Percentiles rank a stretch among this genome's conserved stretches.
These are phyloP conservation scores for Trichoderma sp. DNA, from an alignment of 2,329 filamentous ascomycete species.

Conservation along the genomic window DNA sequence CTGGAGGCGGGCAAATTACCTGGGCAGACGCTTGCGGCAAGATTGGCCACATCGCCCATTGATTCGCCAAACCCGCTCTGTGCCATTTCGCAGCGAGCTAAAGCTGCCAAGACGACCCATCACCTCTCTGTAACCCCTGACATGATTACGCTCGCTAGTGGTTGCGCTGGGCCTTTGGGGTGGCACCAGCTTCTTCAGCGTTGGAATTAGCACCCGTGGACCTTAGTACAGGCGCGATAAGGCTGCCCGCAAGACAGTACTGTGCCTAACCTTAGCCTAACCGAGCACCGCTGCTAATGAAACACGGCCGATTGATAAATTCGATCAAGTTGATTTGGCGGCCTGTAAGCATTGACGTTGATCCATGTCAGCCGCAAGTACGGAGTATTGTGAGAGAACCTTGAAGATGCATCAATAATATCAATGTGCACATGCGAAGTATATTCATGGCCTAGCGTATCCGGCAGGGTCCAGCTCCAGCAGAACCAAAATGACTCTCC, in stretches of 20 bases:
- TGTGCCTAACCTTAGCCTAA: too few species aligned
- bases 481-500: neutral
- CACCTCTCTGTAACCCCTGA: slow-evolving; percentile 3
- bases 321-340: neutral
- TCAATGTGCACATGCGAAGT: too few species aligned
- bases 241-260: neutral
- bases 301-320: neutral
- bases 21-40: slow-evolving; percentile 9
- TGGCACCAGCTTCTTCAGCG: slow-evolving; percentile 14
- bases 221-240: slow-evolving; percentile 1
- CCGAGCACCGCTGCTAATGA: slow-evolving; percentile 3
- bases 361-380: neutral
- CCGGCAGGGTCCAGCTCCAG: too few species aligned
- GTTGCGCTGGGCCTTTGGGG: neutral
- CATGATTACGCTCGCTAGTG: slow-evolving; percentile 11
- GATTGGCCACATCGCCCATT: slow-evolving; percentile 15
- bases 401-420: too few species aligned
- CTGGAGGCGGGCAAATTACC: slow-evolving; percentile 10
- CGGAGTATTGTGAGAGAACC: too few species aligned
- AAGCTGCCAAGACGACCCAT: slow-evolving; percentile 10
- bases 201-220: neutral
- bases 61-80: slow-evolving; percentile 4
- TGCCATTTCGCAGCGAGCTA: neutral
- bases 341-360: neutral
- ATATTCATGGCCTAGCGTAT: neutral